Evolutionary conservation across 169 alveolate genomes (phyloP).

Genomic region (Cyclospora cayetanensis): DNA sequence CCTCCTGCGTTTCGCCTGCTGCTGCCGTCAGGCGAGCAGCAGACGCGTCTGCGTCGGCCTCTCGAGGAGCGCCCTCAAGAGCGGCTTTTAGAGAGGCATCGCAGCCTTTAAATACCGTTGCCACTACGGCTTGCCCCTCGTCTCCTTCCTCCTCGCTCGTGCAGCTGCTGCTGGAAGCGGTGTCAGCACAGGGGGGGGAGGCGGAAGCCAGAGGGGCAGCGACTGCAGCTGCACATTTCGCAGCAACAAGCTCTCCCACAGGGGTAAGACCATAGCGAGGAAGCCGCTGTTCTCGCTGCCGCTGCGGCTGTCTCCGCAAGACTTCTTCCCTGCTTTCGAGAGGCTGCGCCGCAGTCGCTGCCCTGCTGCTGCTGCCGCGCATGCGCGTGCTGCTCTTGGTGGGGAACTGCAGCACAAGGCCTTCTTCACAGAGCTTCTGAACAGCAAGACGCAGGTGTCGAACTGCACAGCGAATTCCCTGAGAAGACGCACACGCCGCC

Average conservation of each 20-base stretch:
- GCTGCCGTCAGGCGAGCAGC: neutral
- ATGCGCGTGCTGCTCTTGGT: neutral
- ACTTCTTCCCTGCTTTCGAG: neutral
- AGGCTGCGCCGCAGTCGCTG: neutral
- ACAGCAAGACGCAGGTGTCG: neutral
- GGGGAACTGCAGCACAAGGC: neutral
- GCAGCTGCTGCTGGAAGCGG: neutral
- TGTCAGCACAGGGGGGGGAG: conserved; percentile 2
- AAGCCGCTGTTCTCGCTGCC: neutral
- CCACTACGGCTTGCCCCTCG: neutral
- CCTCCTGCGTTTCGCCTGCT: neutral
- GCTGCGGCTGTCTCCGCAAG: neutral
- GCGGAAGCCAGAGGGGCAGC: neutral
- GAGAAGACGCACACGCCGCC: too few species aligned
- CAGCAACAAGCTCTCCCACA: neutral
- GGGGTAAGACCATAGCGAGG: conserved; percentile 8
- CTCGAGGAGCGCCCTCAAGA: too few species aligned
- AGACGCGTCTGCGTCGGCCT: too few species aligned
- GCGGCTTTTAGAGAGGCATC: too few species aligned
- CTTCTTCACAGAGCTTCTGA: neutral
- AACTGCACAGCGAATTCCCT: neutral
- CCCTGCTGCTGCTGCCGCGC: neutral
- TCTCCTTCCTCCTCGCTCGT: neutral
- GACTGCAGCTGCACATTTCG: conserved; percentile 15
- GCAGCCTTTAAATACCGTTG: too few species aligned